Conservation (phyloP, 2,329 filamentous ascomycete genomes). For the Colletotrichum cordylinicola region DNA sequence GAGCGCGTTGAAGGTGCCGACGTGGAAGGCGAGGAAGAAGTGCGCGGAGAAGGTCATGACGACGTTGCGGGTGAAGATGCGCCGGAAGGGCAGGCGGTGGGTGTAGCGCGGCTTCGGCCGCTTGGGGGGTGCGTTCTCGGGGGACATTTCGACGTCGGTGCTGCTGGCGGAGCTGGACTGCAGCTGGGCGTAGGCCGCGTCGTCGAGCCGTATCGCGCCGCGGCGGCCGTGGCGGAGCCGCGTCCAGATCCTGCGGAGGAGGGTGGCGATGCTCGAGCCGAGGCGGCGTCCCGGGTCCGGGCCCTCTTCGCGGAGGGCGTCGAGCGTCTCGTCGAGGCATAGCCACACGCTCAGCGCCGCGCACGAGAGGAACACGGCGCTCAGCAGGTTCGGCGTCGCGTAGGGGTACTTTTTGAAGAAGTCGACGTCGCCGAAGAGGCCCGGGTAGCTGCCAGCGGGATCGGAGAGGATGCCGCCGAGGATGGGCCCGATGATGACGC, state of each 20-base stretch:
- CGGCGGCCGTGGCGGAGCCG: neutral
- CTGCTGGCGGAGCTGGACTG: constrained; percentile 31
- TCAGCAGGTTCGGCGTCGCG: constrained; percentile 60
- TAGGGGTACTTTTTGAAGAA: constrained; percentile 59
- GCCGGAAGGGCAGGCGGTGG: constrained; percentile 55
- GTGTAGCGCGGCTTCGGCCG: constrained; percentile 43
- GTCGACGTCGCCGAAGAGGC: constrained; percentile 48
- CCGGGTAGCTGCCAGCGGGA: constrained; percentile 66
- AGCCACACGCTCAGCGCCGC: constrained; percentile 53
- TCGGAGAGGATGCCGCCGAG: constrained; percentile 74
- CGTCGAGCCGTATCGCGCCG: neutral
- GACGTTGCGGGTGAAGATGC: constrained; percentile 62
- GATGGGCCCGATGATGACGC: constrained; percentile 50
- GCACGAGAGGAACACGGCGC: constrained; percentile 49
- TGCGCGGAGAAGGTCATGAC: constrained; percentile 64
- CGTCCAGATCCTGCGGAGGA: constrained; percentile 31
- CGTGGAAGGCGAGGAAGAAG: constrained; percentile 74
- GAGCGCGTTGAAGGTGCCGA: constrained; percentile 78
- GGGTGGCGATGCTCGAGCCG: constrained; percentile 37
- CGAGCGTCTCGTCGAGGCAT: constrained; percentile 58
- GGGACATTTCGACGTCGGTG: constrained; percentile 34
- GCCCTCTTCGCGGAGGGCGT: constrained; percentile 42
- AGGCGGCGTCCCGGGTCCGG: constrained; percentile 49
- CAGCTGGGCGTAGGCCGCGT: constrained; percentile 37
- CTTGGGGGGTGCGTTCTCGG: constrained; percentile 22